Evolutionary conservation across 2,329 filamentous ascomycete genomes (phyloP), one percentile per base, ranked within the genome.

Genomic region (Lasiodiplodia theobromae): DNA sequence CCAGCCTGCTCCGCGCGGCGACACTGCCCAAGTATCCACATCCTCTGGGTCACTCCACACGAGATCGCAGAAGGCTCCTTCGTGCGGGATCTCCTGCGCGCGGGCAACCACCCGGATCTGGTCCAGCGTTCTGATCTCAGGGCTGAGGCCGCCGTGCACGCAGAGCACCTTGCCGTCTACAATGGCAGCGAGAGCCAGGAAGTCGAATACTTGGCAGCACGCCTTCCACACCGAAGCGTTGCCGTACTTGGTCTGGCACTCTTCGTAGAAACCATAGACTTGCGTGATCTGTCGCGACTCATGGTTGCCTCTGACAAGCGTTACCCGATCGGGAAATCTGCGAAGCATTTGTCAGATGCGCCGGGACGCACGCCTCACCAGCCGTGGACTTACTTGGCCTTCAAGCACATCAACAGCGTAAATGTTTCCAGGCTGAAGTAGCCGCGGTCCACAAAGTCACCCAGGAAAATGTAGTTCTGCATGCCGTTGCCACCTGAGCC

Each of bases 91-190:
- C 82, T 99, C 96, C 82, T 99, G 96, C 16, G 91, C 90, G 76
- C 91, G 84, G 60, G 91, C 91, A 62, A 92, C 90, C 47, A 91
- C 89, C 51, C 91, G 86, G 77, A 97, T 97, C 71, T 96, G 91
- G 81, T 98, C 96, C 68, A 99, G 87, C 38, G 93, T 93, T 74
- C 95, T 87, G 80, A 99, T 98, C 82, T 99, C 96, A n/a, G 96
- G 96, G 70, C 93, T 97, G 71, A 99, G 87, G 73, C 96, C 96
- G 75, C 96, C 96, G 86, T 99, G 96, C 70, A 99, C 91, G 83
- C 96, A 99, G 84, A 99, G 97, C 78, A 99, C 97, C 85, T 98
- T 95, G 84, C 97, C 97, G 83, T 99, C 95, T 81, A 99, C 97
- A 76, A 99, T 89, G 74, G 96, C 96, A 72, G 95, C 97, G 74